phyloP scores from a whole-genome alignment of 2,329 filamentous ascomycete species.

The Xylaria sp. region DNA sequence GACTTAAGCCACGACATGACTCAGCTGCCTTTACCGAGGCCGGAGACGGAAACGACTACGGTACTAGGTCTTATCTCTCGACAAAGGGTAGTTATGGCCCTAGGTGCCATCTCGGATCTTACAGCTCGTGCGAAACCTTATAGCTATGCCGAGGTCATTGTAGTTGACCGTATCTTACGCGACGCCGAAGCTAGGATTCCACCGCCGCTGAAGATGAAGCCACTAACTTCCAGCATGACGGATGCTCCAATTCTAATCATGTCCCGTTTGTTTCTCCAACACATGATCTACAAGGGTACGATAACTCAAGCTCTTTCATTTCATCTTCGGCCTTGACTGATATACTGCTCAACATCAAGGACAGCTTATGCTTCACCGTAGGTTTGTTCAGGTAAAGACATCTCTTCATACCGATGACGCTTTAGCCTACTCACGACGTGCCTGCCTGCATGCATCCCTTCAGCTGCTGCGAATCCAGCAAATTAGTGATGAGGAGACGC shows the following conservation, averaged over 20 bases:
- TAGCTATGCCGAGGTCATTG: neutral
- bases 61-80: neutral
- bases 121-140: conserved; percentile 1
- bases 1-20: neutral
- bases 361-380: neutral
- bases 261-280: neutral
- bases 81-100: neutral
- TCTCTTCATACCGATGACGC: neutral
- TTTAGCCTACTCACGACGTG: neutral
- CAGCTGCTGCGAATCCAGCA: neutral
- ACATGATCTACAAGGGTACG: neutral
- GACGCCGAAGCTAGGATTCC: neutral
- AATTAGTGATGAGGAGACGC: neutral
- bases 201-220: conserved; percentile 1
- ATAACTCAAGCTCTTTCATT: neutral
- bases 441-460: neutral
- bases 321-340: neutral
- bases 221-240: neutral
- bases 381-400: neutral
- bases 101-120: neutral
- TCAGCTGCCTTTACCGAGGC: neutral
- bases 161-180: neutral
- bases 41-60: neutral
- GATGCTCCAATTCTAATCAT: neutral
- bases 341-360: neutral